phyloP scores from a whole-genome alignment of 148 eudicot genomes.

The Fagopyrum esculentum region DNA sequence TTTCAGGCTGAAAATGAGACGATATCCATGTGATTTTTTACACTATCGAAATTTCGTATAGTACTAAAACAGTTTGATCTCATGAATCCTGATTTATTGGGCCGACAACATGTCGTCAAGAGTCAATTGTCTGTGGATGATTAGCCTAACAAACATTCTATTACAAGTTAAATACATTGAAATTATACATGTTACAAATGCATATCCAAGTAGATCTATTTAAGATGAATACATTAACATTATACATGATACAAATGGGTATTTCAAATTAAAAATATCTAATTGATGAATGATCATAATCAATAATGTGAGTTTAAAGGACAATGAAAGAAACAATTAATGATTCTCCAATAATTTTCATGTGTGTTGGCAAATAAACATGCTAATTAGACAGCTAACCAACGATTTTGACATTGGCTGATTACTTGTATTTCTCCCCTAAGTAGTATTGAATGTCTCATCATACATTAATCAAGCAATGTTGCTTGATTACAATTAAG shows the following conservation, averaged over 20 bases:
- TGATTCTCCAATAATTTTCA: neutral
- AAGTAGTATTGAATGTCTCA: neutral
- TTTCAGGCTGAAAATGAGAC: too few species aligned
- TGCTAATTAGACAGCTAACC: constrained; percentile 1
- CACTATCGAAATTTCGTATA: too few species aligned
- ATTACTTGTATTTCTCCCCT: neutral
- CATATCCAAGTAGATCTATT: neutral
- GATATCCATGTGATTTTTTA: too few species aligned
- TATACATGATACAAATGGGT: neutral
- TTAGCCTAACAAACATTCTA: too few species aligned
- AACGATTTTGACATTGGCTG: neutral
- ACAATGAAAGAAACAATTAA: neutral
- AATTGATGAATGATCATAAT: neutral
- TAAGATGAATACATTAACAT: neutral
- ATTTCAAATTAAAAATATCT: neutral
- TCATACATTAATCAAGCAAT: neutral
- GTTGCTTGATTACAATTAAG: neutral
- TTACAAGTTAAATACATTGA: too few species aligned
- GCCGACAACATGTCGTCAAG: too few species aligned
- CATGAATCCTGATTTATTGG: too few species aligned
- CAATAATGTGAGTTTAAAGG: neutral
- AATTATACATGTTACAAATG: too few species aligned
- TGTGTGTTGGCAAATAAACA: neutral
- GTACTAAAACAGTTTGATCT: too few species aligned
- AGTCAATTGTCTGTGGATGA: too few species aligned